These are phyloP conservation scores for Melanogaster broomeanus DNA, from an alignment of 768 basidiomycete species.

Conservation along the genomic window DNA sequence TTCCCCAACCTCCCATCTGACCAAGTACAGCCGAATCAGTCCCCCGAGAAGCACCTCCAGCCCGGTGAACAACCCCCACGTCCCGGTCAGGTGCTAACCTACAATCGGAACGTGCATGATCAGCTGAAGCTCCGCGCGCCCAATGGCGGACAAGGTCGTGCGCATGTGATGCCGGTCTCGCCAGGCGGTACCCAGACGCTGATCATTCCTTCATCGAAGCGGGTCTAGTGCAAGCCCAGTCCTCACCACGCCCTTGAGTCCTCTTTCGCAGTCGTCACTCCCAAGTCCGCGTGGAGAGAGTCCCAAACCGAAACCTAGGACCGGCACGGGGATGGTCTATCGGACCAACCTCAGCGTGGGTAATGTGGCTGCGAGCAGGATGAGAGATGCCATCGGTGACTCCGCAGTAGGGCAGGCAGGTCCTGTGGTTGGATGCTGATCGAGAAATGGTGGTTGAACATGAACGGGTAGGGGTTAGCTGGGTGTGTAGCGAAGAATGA, in stretches of 20 bases:
- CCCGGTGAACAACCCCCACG: conserved; percentile 25
- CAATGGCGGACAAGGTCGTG: conserved; percentile 6
- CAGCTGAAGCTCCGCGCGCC: conserved; percentile 27
- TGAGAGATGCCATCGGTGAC: conserved; percentile 37
- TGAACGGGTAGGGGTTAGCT: conserved; percentile 3
- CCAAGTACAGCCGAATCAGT: conserved; percentile 13
- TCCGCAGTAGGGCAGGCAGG: conserved; percentile 11
- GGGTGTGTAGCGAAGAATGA: not conserved
- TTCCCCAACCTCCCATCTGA: not conserved
- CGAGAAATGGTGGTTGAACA: not conserved
- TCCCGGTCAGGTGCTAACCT: conserved; percentile 27
- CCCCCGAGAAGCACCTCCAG: conserved; percentile 11
- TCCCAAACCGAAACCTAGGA: conserved; percentile 53
- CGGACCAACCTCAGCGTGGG: conserved; percentile 34
- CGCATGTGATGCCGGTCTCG: conserved; percentile 10
- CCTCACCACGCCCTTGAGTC: conserved; percentile 8
- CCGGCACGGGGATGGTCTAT: conserved; percentile 72
- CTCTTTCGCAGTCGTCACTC: conserved; percentile 21
- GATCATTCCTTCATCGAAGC: conserved; percentile 5
- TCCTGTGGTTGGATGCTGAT: not conserved
- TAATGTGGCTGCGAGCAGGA: conserved; percentile 34
- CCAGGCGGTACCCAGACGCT: conserved; percentile 25
- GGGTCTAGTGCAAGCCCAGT: conserved; percentile 11
- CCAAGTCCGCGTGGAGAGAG: conserved; percentile 15
- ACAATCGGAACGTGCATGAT: conserved; percentile 38